A percentile compares a stretch with the other conserved stretches of the same genome.
Conservation (phyloP, 2,329 filamentous ascomycete genomes). For the Cordyceps javanica region DNA sequence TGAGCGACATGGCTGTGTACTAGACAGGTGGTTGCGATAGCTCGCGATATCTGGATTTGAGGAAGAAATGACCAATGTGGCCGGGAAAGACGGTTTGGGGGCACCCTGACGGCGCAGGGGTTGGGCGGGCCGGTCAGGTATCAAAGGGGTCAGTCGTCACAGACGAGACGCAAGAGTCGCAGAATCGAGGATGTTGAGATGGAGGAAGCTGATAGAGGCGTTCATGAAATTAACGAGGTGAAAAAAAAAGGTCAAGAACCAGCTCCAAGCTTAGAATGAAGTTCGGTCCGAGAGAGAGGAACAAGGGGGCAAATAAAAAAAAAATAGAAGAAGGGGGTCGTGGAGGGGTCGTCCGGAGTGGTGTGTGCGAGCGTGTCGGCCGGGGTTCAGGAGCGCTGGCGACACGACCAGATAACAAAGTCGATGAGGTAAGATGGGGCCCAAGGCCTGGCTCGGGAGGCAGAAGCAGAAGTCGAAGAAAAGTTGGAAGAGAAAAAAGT, state of each 20-base stretch:
- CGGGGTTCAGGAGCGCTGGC: not conserved
- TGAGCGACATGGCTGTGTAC: slow-evolving; percentile 70
- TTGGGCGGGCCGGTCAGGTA: not conserved
- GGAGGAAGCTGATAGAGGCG: not conserved
- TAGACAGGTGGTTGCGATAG: not conserved
- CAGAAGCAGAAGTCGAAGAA: not conserved
- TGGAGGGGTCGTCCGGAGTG: slow-evolving; percentile 11
- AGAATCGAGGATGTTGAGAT: not conserved
- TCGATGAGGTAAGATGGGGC: not conserved
- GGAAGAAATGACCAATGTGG: not conserved
- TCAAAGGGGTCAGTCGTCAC: slow-evolving; percentile 1
- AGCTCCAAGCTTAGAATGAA: slow-evolving; percentile 5
- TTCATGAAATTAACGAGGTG: not conserved
- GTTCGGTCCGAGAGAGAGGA: not conserved
- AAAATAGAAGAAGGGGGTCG: slow-evolving; percentile 12
- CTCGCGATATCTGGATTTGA: not conserved
- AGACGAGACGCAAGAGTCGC: not conserved
- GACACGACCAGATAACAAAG: not conserved
- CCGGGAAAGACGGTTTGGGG: not conserved
- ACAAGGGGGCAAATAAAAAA: not conserved
- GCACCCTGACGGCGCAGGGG: not conserved
- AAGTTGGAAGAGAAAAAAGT: too few species aligned
- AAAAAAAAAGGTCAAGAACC: slow-evolving; percentile 2
- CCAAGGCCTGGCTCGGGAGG: not conserved
- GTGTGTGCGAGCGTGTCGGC: not conserved